Evolutionary conservation across 2,329 filamentous ascomycete genomes (phyloP).

Genomic region (Talaromyces sp.): DNA sequence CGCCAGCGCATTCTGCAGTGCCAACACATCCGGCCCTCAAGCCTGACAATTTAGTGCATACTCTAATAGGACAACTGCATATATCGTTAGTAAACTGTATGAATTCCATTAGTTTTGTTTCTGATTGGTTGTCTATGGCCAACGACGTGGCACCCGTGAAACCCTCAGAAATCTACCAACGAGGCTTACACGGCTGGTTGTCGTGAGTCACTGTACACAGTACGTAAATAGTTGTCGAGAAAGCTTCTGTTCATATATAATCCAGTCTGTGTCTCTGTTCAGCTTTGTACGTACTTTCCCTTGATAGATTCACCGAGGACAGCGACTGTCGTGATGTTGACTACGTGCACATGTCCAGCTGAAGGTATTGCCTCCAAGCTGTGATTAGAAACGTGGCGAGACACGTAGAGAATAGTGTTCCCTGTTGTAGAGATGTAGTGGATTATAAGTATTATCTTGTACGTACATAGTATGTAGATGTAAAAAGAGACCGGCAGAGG

Average conservation of each 20-base stretch:
- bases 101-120: background rate
- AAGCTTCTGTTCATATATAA: background rate
- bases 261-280: background rate
- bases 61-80: slow-evolving; percentile 12
- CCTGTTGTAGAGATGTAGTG: background rate
- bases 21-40: slow-evolving; percentile 7
- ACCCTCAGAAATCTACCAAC: background rate
- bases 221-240: background rate
- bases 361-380: background rate
- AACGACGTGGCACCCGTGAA: slow-evolving; percentile 5
- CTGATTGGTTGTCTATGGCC: background rate
- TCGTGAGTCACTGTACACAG: background rate
- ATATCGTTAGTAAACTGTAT: background rate
- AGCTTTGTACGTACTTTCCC: background rate
- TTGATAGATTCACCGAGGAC: background rate
- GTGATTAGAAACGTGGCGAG: background rate
- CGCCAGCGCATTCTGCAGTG: slow-evolving; percentile 15
- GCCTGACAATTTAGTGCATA: background rate
- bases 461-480: background rate
- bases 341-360: slow-evolving; percentile 8
- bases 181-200: background rate
- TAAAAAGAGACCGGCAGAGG: background rate
- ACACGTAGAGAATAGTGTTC: background rate
- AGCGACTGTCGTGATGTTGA: background rate
- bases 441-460: background rate